Base-by-base conservation (phyloP, 1,284 basidiomycete species). In the Omphalotus olearius region DNA sequence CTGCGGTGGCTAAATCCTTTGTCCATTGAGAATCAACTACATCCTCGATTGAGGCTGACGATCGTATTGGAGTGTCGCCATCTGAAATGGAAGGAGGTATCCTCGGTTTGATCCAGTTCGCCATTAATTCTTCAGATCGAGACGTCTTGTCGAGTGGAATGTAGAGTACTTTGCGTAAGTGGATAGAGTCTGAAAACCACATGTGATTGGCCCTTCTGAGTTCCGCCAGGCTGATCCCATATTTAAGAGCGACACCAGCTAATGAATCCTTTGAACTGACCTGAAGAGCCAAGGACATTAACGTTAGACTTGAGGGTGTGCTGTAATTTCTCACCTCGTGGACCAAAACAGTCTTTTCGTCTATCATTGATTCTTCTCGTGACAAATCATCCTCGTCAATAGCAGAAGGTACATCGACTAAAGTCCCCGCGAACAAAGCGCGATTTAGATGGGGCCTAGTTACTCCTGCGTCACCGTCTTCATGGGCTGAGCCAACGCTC, bases 171-270 rank as follows among this genome's bases (percentile, higher is more conserved):
- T 84, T 84, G 37, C 93, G 86, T 33, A 93, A 76, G 66, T 95
- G 91, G 45, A 98, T 88, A 0, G 91, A 79, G 64, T 97, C 94
- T 13, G 88, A 87, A 1, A 90, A 69, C 93, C 93, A 97, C 4
- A 98, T 74, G 57, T 93, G 91, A 68, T 98, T 98, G 38, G 83
- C 84, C 58, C 83, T 79, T 43, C 93, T 84, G 11, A 98, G 75
- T n/a, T 88, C 84, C 11, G 89, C 77, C 45, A 95, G 73, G 7
- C 85, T 79, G 50, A 94, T 86, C 3, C 91, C 91, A 64, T 96
- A 96, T 59, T 85, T 88, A 42, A 97, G 73, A 0, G 93, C 85
- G 17, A 97, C 85, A 13, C 91, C 87, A 13, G 91, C 81, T 14
- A 96, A 70, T 2, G 92, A 89, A 62, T 97, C 93, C 17, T 74